Evolutionary conservation across 176 grass and related monocot genomes (phyloP), one percentile per base, ranked within the genome.

Genomic region (Typha latifolia): DNA sequence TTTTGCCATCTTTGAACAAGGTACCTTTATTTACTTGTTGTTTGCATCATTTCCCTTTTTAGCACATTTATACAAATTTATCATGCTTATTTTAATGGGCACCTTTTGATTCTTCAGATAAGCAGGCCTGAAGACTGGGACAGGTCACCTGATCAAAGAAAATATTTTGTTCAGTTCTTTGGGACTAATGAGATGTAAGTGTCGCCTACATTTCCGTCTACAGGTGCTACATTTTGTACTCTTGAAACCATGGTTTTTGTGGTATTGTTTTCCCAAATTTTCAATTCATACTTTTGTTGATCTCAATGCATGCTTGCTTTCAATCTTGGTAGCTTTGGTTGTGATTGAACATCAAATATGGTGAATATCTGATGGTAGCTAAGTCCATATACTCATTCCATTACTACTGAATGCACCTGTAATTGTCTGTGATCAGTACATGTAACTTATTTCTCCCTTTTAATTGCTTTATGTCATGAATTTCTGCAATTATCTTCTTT

Each of bases 141-240:
- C 12, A 77, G 77, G 7, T 59, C 23, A 66, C 86, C 89, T 14
- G 19, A 55, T 72, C 86, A 80, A 1, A 77, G 81, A 62, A 99
- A 99, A 84, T 66, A 81, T 69, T 99, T 99, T 62, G 94, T 99
- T 47, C n/a, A 68, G 47, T 99, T 99, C 83, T 99, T 83, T 20
- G 94, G 94, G 72, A 93, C 94, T 64, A 51, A 49, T 62, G 94
- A 99, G 76, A 99, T 99, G 94, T 90, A 81, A 81, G 83, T 79
- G 26, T 32, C 3, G 51, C 53, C 53, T 59, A 21, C 53, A 6
- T 22, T 16, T 59, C 53, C 15, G 16, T 59, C 20, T 19, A 19
- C 20, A 59, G 20, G 53, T 21, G 9, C 15, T 21, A 6, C 53
- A 16, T 55, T 55, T 55, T 55, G 51, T 55, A 14, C 14, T 16